Evolutionary conservation across 305 asterid species (phyloP).

Genomic region (Plantago lanceolata): DNA sequence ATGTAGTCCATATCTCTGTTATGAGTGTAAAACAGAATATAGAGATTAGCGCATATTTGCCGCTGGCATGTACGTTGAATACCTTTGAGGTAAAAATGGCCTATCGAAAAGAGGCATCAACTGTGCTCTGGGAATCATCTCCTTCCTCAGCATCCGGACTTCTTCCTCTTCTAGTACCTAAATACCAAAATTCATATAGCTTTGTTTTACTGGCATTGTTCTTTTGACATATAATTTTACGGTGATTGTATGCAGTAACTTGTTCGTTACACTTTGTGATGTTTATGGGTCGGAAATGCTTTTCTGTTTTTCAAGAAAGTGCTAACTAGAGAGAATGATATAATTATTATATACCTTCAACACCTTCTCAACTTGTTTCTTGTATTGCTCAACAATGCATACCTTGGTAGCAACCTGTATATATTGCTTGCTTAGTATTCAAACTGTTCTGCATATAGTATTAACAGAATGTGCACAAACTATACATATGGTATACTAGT

Average conservation of each 20-base stretch:
- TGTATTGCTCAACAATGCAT: constrained; percentile 54
- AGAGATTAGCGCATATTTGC: no score
- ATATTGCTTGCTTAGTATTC: neutral
- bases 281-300: no score
- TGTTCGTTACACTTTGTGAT: no score
- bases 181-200: neutral
- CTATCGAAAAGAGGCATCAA: constrained; percentile 69
- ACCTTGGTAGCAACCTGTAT: constrained; percentile 59
- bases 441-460: no score
- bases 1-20: no score
- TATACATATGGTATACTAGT: no score
- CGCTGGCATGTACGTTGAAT: neutral
- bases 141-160: constrained; percentile 58
- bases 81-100: constrained; percentile 81
- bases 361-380: constrained; percentile 60
- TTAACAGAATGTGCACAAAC: no score
- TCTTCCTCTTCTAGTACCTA: constrained; percentile 77
- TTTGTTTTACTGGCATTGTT: no score
- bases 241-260: no score
- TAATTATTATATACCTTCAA: constrained; percentile 44
- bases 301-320: no score
- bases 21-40: no score
- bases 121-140: constrained; percentile 83
- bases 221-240: no score
- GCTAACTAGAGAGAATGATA: neutral